Percentiles rank a stretch among this genome's conserved stretches.
These are phyloP conservation scores for Colletotrichum cereale DNA, from an alignment of 2,329 filamentous ascomycete species.

Conservation along the genomic window DNA sequence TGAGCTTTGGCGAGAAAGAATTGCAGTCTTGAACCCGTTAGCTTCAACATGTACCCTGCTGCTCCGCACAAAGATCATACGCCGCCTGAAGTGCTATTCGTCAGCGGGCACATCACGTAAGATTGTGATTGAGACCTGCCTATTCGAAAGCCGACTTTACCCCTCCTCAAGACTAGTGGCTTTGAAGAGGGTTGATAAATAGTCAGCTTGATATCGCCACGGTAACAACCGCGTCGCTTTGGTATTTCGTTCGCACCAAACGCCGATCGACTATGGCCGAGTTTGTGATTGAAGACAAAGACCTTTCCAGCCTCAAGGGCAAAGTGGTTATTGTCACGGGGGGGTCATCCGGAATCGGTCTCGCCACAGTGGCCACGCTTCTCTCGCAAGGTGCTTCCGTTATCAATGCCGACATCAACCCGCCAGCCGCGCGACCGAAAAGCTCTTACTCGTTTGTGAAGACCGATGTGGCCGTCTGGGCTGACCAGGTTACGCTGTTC, in stretches of 20 bases:
- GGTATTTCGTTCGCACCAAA: neutral
- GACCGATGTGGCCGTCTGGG: conserved; percentile 64
- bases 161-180: neutral
- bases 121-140: neutral
- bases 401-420: conserved; percentile 65
- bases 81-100: neutral
- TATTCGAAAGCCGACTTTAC: neutral
- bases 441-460: conserved; percentile 55
- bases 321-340: conserved; percentile 80
- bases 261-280: conserved; percentile 52
- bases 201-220: neutral
- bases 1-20: neutral
- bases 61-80: neutral
- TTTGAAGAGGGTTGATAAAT: neutral
- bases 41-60: neutral
- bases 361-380: conserved; percentile 69
- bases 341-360: conserved; percentile 78
- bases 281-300: conserved; percentile 59
- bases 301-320: conserved; percentile 62
- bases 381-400: conserved; percentile 66
- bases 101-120: neutral
- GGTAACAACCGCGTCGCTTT: no score
- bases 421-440: conserved; percentile 47
- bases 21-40: neutral
- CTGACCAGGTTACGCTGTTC: conserved; percentile 64